These are phyloP conservation scores for Mortierella sp. DNA, from an alignment of 371 early-diverging fungal genomes.

Conservation along the genomic window DNA sequence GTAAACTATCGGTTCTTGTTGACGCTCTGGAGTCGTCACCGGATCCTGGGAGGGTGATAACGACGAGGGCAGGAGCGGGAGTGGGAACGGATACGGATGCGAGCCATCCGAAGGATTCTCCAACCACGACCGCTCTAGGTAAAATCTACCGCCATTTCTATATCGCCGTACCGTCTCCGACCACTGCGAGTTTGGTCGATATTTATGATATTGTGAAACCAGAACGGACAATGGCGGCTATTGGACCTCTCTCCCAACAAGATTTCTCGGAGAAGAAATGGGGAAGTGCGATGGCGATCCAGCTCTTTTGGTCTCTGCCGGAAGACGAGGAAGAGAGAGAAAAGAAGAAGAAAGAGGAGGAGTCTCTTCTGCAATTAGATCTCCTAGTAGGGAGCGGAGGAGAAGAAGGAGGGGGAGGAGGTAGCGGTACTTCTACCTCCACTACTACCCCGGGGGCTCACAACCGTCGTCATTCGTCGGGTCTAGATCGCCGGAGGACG, in stretches of 20 bases:
- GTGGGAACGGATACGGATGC: background rate
- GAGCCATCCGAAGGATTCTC: background rate
- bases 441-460: too few relatives aligned
- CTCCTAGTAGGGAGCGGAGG: too few relatives aligned
- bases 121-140: background rate
- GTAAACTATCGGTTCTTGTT: constrained; percentile 39
- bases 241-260: constrained; percentile 7
- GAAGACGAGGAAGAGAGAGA: background rate
- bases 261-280: constrained; percentile 19
- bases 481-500: background rate
- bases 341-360: background rate
- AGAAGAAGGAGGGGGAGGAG: too few relatives aligned
- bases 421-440: too few relatives aligned
- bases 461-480: too few relatives aligned
- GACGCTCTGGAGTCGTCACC: constrained; percentile 8
- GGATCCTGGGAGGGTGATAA: background rate
- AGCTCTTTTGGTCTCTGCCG: constrained; percentile 9
- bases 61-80: background rate
- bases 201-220: constrained; percentile 47
- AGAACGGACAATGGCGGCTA: constrained; percentile 33
- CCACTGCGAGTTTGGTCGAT: constrained; percentile 28
- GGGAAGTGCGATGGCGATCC: constrained; percentile 49
- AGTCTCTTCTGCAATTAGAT: too few relatives aligned
- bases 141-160: constrained; percentile 31
- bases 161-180: constrained; percentile 45